These are phyloP conservation scores for Paragyromitra xinjiangensis DNA, from an alignment of 495 filamentous ascomycete species.

Conservation along the genomic window DNA sequence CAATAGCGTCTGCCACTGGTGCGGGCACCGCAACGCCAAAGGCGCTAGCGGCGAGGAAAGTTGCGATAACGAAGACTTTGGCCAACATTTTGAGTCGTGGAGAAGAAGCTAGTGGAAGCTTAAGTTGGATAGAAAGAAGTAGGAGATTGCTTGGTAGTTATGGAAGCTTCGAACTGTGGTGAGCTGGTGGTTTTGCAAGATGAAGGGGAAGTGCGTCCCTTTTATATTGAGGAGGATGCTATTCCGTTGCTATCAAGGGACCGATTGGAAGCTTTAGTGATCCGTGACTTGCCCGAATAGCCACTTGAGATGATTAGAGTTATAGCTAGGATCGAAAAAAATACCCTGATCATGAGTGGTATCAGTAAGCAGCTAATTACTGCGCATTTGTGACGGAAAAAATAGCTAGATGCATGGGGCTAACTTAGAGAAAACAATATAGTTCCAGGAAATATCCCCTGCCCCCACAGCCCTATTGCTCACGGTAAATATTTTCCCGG, in stretches of 20 bases:
- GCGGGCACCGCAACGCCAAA: constrained; percentile 5
- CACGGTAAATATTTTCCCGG: not conserved
- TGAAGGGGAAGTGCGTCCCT: constrained; percentile 1
- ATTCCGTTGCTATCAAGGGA: not conserved
- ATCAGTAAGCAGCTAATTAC: not conserved
- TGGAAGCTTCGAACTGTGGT: constrained; percentile 20
- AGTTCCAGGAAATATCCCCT: not conserved
- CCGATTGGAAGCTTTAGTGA: not conserved
- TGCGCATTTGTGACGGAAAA: not conserved
- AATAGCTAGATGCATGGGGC: not conserved
- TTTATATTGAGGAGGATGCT: constrained; percentile 9
- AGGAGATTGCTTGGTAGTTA: constrained; percentile 1
- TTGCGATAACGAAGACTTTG: constrained; percentile 14
- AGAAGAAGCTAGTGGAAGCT: not conserved
- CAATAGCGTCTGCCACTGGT: not conserved
- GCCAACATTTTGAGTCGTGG: constrained; percentile 6
- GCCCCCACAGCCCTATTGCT: not conserved
- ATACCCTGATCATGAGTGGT: not conserved
- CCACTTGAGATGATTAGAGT: not conserved
- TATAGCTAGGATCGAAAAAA: not conserved
- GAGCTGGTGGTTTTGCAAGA: constrained; percentile 25
- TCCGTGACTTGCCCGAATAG: not conserved
- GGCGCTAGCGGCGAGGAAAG: constrained; percentile 9
- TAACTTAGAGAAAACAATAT: not conserved
- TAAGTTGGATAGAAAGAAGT: not conserved